A percentile compares a stretch with the other conserved stretches of the same genome.
phyloP scores from a whole-genome alignment of 2,329 filamentous ascomycete genomes.

The Fusarium fracticaudum region DNA sequence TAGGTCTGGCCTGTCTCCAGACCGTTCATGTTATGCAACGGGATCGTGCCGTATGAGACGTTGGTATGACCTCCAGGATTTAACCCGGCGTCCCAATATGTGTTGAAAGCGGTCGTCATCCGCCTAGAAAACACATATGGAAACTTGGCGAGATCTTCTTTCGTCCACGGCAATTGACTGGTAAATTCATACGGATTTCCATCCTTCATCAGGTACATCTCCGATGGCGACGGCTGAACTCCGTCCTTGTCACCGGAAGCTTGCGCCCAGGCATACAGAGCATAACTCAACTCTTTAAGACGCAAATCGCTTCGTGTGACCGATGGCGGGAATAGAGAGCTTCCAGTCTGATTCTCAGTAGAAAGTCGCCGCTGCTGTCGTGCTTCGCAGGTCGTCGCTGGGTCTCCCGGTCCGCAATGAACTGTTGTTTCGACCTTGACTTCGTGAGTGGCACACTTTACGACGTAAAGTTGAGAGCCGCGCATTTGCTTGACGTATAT shows the following conservation, averaged over 20 bases:
- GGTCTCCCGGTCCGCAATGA: background rate
- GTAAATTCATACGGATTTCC: background rate
- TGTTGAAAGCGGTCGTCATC: background rate
- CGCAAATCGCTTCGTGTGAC: background rate
- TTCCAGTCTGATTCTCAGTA: background rate
- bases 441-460: background rate
- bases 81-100: background rate
- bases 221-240: background rate
- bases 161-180: background rate
- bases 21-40: background rate
- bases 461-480: background rate
- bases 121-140: background rate
- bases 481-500: background rate
- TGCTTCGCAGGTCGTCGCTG: background rate
- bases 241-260: background rate
- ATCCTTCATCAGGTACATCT: background rate
- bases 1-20: background rate
- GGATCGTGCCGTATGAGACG: fast-evolving
- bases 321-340: background rate
- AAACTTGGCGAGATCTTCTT: background rate
- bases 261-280: background rate
- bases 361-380: background rate
- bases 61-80: background rate
- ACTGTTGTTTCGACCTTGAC: background rate
- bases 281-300: background rate